These are phyloP conservation scores for Dimocarpus longan DNA, from an alignment of 345 rosid species.

Conservation along the genomic window DNA sequence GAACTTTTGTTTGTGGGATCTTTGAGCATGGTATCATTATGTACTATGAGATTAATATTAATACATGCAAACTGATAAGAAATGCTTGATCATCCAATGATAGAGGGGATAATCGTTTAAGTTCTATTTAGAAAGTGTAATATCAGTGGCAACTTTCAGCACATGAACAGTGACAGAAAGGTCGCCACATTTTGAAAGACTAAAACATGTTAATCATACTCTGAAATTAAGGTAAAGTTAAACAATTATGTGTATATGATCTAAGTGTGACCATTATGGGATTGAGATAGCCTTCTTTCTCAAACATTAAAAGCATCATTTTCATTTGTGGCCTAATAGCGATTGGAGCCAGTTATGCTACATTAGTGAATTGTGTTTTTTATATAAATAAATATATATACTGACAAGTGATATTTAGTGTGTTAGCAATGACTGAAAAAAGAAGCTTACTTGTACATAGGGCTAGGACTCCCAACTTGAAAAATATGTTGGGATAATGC, in stretches of 20 bases:
- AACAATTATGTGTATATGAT: background rate
- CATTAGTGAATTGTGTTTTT: background rate
- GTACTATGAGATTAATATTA: background rate
- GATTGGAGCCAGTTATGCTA: background rate
- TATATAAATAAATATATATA: background rate
- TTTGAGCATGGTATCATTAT: background rate
- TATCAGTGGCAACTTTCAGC: background rate
- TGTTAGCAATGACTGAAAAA: slow-evolving; percentile 2
- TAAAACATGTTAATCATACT: background rate
- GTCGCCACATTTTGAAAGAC: background rate
- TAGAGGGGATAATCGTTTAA: background rate
- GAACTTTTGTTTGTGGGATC: background rate
- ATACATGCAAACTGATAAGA: background rate
- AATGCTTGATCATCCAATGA: background rate
- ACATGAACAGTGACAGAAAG: background rate
- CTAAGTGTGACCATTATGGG: background rate
- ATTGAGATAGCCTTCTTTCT: background rate
- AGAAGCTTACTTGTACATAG: background rate
- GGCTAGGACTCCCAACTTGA: background rate
- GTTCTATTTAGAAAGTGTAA: background rate
- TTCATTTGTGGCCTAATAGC: background rate
- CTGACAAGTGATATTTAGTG: background rate
- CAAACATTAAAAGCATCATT: background rate
- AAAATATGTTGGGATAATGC: background rate
- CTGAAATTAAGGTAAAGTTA: background rate